Percentiles rank a stretch among this genome's conserved stretches.
These are phyloP conservation scores for Cantharellus anzutake DNA, from an alignment of 768 basidiomycete genomes.

Conservation along the genomic window DNA sequence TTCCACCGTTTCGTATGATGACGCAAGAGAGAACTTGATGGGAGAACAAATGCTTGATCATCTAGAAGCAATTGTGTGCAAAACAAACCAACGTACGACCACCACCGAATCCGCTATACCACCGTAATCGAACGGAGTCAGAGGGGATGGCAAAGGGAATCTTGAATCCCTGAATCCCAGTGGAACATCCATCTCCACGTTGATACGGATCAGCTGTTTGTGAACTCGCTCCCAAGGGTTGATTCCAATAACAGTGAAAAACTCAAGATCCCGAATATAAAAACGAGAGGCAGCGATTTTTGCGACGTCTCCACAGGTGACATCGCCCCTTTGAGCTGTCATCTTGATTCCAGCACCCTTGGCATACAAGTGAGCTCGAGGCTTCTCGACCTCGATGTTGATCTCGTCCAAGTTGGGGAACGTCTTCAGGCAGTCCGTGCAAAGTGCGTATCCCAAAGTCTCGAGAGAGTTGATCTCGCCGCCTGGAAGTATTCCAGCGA, in stretches of 20 bases:
- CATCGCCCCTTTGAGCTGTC: constrained; percentile 12
- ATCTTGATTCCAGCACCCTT: constrained; percentile 26
- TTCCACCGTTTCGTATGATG: constrained; percentile 47
- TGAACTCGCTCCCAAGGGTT: constrained; percentile 44
- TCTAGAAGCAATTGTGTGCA: neutral
- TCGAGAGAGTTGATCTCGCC: constrained; percentile 20
- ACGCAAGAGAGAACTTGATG: constrained; percentile 26
- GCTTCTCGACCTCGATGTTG: constrained; percentile 26
- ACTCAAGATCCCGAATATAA: constrained; percentile 28
- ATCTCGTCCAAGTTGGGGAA: constrained; percentile 21
- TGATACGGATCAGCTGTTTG: constrained; percentile 39
- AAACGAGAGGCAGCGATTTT: constrained; percentile 15
- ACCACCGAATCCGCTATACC: neutral
- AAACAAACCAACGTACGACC: neutral
- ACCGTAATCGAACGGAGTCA: constrained; percentile 4
- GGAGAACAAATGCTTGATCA: neutral
- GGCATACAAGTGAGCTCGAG: constrained; percentile 34
- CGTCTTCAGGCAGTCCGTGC: constrained; percentile 3
- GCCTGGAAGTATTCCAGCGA: constrained; percentile 29
- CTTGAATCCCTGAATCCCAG: neutral
- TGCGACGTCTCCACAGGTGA: neutral
- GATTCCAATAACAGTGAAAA: constrained; percentile 44
- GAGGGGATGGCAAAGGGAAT: no score
- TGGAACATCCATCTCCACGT: constrained; percentile 18
- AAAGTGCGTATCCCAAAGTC: constrained; percentile 15